Percentiles rank a stretch among this genome's conserved stretches.
These are phyloP conservation scores for Melanogaster broomeanus DNA, from an alignment of 768 basidiomycete genomes.

Conservation along the genomic window DNA sequence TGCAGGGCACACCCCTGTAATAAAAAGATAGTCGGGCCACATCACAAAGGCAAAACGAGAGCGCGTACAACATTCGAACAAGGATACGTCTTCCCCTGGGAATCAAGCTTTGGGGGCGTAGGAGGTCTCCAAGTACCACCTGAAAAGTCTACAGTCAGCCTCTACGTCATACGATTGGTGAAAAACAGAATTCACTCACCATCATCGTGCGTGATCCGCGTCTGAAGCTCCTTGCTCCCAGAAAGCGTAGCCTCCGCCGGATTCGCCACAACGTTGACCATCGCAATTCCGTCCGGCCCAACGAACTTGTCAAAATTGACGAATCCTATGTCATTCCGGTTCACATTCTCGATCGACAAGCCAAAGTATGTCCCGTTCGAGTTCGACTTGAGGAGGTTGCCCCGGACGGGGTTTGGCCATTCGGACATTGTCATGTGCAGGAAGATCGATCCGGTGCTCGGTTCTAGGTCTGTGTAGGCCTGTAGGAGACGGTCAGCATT, in stretches of 20 bases:
- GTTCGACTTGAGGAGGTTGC: constrained; percentile 92
- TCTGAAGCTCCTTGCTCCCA: constrained; percentile 75
- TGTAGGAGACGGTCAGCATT: constrained; percentile 26
- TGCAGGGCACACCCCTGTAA: constrained; percentile 81
- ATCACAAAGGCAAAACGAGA: background rate
- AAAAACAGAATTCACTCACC: constrained; percentile 47
- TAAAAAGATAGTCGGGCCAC: constrained; percentile 1
- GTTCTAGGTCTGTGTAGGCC: constrained; percentile 95
- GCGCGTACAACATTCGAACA: constrained; percentile 65
- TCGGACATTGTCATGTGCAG: constrained; percentile 94
- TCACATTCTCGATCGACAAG: constrained; percentile 82
- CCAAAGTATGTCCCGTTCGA: constrained; percentile 98
- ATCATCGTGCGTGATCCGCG: constrained; percentile 94
- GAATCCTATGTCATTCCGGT: constrained; percentile 83
- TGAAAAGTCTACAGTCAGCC: constrained; percentile 27
- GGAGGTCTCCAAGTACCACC: constrained; percentile 88
- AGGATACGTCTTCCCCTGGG: constrained; percentile 67
- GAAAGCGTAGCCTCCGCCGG: constrained; percentile 71
- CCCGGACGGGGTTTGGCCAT: constrained; percentile 73
- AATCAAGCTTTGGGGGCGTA: constrained; percentile 73
- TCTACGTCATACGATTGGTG: background rate
- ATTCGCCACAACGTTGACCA: constrained; percentile 90
- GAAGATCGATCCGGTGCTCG: constrained; percentile 91
- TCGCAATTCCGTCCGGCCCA: constrained; percentile 92
- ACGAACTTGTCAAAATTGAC: constrained; percentile 99